A percentile compares a stretch with the other conserved stretches of the same genome.
phyloP scores from a whole-genome alignment of 176 grass and related monocot genomes.

The Triticum turgidum region DNA sequence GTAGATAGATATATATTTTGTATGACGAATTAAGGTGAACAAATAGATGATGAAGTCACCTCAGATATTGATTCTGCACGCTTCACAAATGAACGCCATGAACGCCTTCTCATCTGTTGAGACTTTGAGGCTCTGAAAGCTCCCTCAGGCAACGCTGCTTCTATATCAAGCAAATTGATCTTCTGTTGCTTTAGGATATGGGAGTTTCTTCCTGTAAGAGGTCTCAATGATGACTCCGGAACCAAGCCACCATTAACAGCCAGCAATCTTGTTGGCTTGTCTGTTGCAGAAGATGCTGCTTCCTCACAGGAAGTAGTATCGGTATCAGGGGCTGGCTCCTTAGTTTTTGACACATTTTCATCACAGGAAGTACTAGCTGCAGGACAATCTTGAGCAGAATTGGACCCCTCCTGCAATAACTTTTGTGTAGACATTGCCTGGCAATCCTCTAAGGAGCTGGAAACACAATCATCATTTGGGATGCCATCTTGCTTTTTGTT shows the following conservation, averaged over 20 bases:
- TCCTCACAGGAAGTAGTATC: conserved; percentile 41
- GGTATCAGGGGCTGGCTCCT: not conserved
- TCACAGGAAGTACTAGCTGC: conserved; percentile 19
- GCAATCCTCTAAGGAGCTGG: too few species aligned
- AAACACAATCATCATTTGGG: too few species aligned
- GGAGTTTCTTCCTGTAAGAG: conserved; percentile 66
- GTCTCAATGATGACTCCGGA: conserved; percentile 72
- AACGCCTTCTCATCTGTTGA: conserved; percentile 55
- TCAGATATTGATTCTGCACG: conserved; percentile 81
- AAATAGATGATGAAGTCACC: conserved; percentile 32
- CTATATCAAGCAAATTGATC: conserved; percentile 85
- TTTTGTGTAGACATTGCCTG: too few species aligned
- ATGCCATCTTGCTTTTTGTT: too few species aligned
- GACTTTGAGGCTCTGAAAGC: conserved; percentile 62
- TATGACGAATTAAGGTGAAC: too few species aligned
- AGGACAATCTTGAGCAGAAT: conserved; percentile 17
- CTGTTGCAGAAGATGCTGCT: conserved; percentile 39
- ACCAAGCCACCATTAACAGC: conserved; percentile 50
- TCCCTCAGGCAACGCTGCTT: conserved; percentile 76
- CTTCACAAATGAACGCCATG: conserved; percentile 92
- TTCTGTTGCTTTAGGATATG: conserved; percentile 75
- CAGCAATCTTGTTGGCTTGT: conserved; percentile 46
- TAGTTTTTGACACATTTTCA: conserved; percentile 47
- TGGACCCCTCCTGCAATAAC: too few species aligned
- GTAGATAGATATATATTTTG: too few species aligned